These are phyloP conservation scores for Talaromyces rugulosus DNA, from an alignment of 2,329 filamentous ascomycete species.

Conservation along the genomic window DNA sequence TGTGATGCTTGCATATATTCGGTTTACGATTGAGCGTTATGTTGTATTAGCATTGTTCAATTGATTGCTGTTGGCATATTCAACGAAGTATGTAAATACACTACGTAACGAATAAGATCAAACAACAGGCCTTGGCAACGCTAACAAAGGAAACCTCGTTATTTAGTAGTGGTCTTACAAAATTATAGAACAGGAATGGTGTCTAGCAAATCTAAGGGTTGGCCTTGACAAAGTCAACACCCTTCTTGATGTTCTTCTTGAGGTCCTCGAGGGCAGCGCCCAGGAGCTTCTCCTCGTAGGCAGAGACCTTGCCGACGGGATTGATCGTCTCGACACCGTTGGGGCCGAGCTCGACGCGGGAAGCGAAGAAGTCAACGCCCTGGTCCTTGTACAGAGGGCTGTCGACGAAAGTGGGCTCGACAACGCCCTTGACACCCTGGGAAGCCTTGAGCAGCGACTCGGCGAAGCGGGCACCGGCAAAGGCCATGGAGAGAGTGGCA, in stretches of 20 bases:
- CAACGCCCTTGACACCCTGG: conserved; percentile 88
- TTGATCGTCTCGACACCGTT: conserved; percentile 93
- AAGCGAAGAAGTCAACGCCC: conserved; percentile 95
- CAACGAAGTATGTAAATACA: neutral
- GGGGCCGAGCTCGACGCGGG: conserved; percentile 91
- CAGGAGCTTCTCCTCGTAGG: conserved; percentile 83
- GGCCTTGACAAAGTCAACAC: conserved; percentile 62
- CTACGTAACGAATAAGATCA: neutral
- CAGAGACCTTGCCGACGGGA: conserved; percentile 77
- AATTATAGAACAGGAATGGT: neutral
- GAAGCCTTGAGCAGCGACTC: conserved; percentile 90
- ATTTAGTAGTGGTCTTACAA: conserved; percentile 9
- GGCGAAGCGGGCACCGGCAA: conserved; percentile 81
- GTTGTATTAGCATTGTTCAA: neutral
- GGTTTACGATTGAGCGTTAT: neutral
- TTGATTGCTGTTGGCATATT: neutral
- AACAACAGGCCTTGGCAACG: neutral
- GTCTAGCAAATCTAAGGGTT: conserved; percentile 42
- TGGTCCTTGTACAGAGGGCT: conserved; percentile 98
- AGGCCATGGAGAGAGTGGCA: conserved; percentile 97
- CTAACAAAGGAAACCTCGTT: conserved; percentile 10
- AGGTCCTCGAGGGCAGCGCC: conserved; percentile 70
- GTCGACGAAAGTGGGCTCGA: conserved; percentile 96
- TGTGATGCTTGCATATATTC: neutral
- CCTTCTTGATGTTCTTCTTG: conserved; percentile 86